A percentile compares a stretch with the other conserved stretches of the same genome.
These are phyloP conservation scores for Casuarina glauca DNA, from an alignment of 306 rosid genomes.

Conservation along the genomic window DNA sequence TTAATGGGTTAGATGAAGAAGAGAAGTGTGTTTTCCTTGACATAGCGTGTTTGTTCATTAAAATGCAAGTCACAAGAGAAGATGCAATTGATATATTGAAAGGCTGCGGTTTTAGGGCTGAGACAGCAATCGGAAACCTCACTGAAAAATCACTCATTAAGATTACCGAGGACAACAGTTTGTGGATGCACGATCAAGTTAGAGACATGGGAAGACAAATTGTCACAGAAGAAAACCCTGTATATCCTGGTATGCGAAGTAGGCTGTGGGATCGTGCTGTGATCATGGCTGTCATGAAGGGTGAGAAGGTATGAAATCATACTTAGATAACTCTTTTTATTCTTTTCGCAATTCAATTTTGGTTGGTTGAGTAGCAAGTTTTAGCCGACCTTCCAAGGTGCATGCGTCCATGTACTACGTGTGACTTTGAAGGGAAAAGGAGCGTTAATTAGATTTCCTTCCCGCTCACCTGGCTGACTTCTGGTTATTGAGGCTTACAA, in stretches of 20 bases:
- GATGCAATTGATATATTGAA: constrained; percentile 48
- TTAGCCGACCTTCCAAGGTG: not conserved
- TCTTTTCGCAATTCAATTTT: not conserved
- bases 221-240: constrained; percentile 32
- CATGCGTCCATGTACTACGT: not conserved
- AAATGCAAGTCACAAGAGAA: constrained; percentile 42
- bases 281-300: constrained; percentile 42
- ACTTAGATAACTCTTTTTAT: not conserved
- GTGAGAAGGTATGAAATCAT: constrained; percentile 36
- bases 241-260: constrained; percentile 48
- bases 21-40: constrained; percentile 58
- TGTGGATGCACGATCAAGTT: constrained; percentile 74
- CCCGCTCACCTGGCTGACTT: not conserved
- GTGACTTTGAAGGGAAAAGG: not conserved
- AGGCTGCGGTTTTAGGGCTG: constrained; percentile 62
- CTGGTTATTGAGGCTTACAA: not conserved
- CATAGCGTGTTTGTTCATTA: constrained; percentile 54
- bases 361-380: not conserved
- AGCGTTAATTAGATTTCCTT: not conserved
- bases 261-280: constrained; percentile 60
- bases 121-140: constrained; percentile 38
- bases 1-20: constrained; percentile 42
- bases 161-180: constrained; percentile 25
- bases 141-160: constrained; percentile 53
- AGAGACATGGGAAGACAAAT: constrained; percentile 76